Percentiles rank a stretch among this genome's conserved stretches.
Conservation (phyloP, 176 grass and related monocot genomes). For the Rhynchospora tenuis region DNA sequence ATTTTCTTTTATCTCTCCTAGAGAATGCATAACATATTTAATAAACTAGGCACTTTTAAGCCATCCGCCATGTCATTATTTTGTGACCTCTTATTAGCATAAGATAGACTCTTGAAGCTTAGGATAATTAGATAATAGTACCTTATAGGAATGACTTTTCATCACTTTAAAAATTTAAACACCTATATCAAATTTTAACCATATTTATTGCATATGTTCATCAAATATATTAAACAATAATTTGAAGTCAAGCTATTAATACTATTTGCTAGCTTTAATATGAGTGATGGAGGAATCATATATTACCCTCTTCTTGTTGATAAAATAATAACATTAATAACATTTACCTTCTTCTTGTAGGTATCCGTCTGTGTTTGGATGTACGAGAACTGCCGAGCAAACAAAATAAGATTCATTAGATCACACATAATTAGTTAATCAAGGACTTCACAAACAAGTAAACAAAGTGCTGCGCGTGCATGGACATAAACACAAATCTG, state of each 20-base stretch:
- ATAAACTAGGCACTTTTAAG: too few relatives aligned
- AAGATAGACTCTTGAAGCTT: too few relatives aligned
- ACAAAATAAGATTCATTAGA: not conserved
- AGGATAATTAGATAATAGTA: too few relatives aligned
- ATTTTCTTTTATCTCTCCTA: not conserved
- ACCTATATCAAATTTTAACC: not conserved
- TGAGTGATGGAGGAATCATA: not conserved
- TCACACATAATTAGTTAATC: not conserved
- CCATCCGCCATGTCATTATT: too few relatives aligned
- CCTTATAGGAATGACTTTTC: too few relatives aligned
- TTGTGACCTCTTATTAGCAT: too few relatives aligned
- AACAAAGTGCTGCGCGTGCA: not conserved
- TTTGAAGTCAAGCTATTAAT: not conserved
- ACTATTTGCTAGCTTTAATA: not conserved
- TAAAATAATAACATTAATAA: too few relatives aligned
- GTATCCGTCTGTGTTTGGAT: constrained; percentile 85
- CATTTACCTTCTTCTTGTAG: constrained; percentile 96
- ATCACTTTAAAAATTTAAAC: too few relatives aligned
- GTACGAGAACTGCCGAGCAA: constrained; percentile 66
- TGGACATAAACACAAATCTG: not conserved
- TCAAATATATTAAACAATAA: not conserved
- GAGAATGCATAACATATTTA: too few relatives aligned
- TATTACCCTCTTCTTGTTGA: constrained; percentile 77
- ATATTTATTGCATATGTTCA: not conserved
- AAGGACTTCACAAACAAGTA: not conserved